These are phyloP conservation scores for Knufia petricola DNA, from an alignment of 2,329 filamentous ascomycete species.

Conservation along the genomic window DNA sequence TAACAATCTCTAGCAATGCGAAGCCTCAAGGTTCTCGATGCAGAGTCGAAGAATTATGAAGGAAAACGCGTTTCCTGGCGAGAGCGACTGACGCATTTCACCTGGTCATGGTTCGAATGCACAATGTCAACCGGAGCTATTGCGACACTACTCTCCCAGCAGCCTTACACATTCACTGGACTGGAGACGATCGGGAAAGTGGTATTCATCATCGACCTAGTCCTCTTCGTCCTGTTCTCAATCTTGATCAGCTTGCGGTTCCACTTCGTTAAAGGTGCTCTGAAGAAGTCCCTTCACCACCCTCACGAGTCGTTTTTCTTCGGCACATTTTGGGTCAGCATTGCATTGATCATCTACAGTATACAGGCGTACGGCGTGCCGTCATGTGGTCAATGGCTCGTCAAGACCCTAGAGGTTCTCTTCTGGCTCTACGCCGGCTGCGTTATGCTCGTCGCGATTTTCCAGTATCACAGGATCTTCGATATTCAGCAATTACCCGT, in stretches of 20 bases:
- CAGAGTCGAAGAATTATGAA: constrained; percentile 8
- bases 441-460: constrained; percentile 51
- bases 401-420: constrained; percentile 48
- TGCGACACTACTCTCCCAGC: constrained; percentile 51
- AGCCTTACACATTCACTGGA: constrained; percentile 55
- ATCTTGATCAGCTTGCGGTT: constrained; percentile 51
- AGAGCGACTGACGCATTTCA: constrained; percentile 11
- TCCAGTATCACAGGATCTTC: constrained; percentile 61
- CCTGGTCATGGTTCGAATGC: constrained; percentile 58
- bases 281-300: constrained; percentile 50
- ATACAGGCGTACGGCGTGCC: constrained; percentile 57
- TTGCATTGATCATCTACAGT: constrained; percentile 58
- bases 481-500: constrained; percentile 47
- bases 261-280: constrained; percentile 44
- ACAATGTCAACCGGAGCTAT: constrained; percentile 68
- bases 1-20: constrained; percentile 1
- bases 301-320: constrained; percentile 61
- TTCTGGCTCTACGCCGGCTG: constrained; percentile 61
- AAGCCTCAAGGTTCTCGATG: constrained; percentile 1
- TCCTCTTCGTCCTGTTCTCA: constrained; percentile 52
- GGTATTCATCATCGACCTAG: constrained; percentile 59
- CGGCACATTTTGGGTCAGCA: constrained; percentile 59
- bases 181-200: constrained; percentile 54
- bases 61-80: constrained; percentile 5
- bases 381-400: constrained; percentile 44